Percentiles rank a stretch among this genome's conserved stretches.
Evolutionary conservation across 108 stramenopile species (phyloP).

Genomic region (Cyclotella sp.): DNA sequence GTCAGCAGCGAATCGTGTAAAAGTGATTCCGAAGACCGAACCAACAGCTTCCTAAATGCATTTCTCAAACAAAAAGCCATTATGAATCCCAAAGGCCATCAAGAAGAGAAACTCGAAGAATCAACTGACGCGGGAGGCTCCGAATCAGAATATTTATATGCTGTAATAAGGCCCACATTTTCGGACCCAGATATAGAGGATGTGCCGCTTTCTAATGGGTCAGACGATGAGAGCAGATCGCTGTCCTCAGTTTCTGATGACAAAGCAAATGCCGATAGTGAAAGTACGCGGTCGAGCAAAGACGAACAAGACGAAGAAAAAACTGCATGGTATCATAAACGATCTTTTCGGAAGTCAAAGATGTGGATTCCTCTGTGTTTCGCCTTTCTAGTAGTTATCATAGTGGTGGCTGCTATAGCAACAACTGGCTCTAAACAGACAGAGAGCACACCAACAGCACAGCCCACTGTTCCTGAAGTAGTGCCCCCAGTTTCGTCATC

Average conservation of each 20-base stretch:
- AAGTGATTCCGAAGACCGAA: neutral
- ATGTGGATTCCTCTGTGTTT: slow-evolving; percentile 2
- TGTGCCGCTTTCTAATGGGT: neutral
- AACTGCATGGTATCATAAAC: neutral
- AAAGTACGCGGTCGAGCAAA: neutral
- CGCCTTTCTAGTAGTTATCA: slow-evolving; percentile 13
- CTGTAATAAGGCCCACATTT: neutral
- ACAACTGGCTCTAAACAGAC: neutral
- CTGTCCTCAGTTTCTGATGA: neutral
- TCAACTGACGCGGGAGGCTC: no score
- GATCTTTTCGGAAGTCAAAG: slow-evolving; percentile 36
- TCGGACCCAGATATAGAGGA: neutral
- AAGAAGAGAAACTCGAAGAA: neutral
- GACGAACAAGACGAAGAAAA: neutral
- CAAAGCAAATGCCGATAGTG: neutral
- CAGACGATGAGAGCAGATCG: slow-evolving; percentile 1
- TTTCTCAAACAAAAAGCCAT: slow-evolving; percentile 4
- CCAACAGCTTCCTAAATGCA: neutral
- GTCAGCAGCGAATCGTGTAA: neutral
- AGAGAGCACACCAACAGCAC: neutral
- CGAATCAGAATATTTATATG: slow-evolving; percentile 1
- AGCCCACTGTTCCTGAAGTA: slow-evolving; percentile 2
- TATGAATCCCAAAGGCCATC: neutral
- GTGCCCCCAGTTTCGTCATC: neutral
- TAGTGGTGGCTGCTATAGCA: slow-evolving; percentile 1